A percentile compares a stretch with the other conserved stretches of the same genome.
Evolutionary conservation across 108 stramenopile genomes (phyloP).

Genomic region (Pseudonitzschia multiseries): DNA sequence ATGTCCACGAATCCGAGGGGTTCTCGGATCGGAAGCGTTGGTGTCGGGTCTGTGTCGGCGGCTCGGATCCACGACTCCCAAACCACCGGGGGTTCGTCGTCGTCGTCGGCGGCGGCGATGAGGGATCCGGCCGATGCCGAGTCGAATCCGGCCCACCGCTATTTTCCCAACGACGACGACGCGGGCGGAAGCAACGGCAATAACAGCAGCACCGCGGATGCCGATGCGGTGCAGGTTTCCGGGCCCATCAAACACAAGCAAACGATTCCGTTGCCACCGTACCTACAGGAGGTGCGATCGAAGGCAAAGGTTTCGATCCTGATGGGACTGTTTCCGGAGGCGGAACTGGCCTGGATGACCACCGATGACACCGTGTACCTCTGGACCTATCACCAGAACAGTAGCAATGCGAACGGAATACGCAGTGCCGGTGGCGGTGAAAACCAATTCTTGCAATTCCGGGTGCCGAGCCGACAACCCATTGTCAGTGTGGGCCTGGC

Average conservation of each 20-base stretch:
- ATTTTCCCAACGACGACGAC: slow-evolving; percentile 14
- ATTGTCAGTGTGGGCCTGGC: slow-evolving; percentile 82
- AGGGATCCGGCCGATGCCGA: slow-evolving; percentile 8
- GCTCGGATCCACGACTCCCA: slow-evolving; percentile 1
- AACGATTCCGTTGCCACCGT: slow-evolving; percentile 70
- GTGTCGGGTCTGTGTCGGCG: no score
- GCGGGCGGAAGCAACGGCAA: slow-evolving; percentile 7
- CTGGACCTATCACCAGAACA: slow-evolving; percentile 72
- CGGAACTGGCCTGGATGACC: slow-evolving; percentile 90
- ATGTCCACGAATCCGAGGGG: slow-evolving; percentile 20
- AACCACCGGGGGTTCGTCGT: not conserved
- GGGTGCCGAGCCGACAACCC: slow-evolving; percentile 77
- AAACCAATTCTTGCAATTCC: slow-evolving; percentile 68
- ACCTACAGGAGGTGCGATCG: slow-evolving; percentile 44
- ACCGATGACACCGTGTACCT: slow-evolving; percentile 88
- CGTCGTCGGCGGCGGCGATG: no score
- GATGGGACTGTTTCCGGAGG: slow-evolving; percentile 94
- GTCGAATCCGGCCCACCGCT: slow-evolving; percentile 33
- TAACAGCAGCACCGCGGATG: not conserved
- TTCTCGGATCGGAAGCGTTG: not conserved
- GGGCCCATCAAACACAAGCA: slow-evolving; percentile 41
- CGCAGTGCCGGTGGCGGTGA: slow-evolving; percentile 16
- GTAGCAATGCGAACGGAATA: slow-evolving; percentile 5
- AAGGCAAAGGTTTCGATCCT: slow-evolving; percentile 47
- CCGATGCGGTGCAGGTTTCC: not conserved